Evolutionary conservation across 1,284 basidiomycete genomes (phyloP).

Genomic region (Fomitopsis palustris): DNA sequence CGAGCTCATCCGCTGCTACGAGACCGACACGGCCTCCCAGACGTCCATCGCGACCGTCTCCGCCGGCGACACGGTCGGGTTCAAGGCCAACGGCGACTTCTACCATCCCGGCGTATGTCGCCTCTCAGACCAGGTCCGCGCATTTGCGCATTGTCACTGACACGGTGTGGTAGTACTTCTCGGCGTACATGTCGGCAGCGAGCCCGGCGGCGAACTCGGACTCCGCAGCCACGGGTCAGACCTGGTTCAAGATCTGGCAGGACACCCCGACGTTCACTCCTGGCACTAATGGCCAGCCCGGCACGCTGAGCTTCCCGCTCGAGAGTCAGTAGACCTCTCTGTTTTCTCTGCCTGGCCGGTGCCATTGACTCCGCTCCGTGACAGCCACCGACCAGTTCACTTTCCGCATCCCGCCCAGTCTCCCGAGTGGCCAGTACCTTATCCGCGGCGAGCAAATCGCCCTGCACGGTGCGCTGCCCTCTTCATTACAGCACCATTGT

Average conservation of each 20-base stretch:
- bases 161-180: constrained; percentile 26
- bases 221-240: constrained; percentile 37
- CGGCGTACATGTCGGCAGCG: constrained; percentile 42
- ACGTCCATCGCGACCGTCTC: constrained; percentile 38
- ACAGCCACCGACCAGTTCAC: constrained; percentile 23
- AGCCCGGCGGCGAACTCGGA: constrained; percentile 37
- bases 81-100: constrained; percentile 20
- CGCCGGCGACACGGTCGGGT: constrained; percentile 27
- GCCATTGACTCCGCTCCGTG: not conserved
- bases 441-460: constrained; percentile 49
- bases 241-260: constrained; percentile 51
- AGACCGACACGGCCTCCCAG: constrained; percentile 31
- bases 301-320: constrained; percentile 34
- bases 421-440: constrained; percentile 45
- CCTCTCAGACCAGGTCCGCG: too few species aligned
- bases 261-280: constrained; percentile 31
- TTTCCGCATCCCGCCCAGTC: constrained; percentile 40
- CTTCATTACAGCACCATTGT: not conserved
- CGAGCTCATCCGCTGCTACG: constrained; percentile 44
- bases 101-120: constrained; percentile 35
- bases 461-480: constrained; percentile 43
- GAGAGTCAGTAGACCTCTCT: constrained; percentile 31
- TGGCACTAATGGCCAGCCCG: constrained; percentile 17
- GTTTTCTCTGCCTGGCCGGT: not conserved
- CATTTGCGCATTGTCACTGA: not conserved